Evolutionary conservation across 768 basidiomycete genomes (phyloP).

Genomic region (Neoboletus magnificus): DNA sequence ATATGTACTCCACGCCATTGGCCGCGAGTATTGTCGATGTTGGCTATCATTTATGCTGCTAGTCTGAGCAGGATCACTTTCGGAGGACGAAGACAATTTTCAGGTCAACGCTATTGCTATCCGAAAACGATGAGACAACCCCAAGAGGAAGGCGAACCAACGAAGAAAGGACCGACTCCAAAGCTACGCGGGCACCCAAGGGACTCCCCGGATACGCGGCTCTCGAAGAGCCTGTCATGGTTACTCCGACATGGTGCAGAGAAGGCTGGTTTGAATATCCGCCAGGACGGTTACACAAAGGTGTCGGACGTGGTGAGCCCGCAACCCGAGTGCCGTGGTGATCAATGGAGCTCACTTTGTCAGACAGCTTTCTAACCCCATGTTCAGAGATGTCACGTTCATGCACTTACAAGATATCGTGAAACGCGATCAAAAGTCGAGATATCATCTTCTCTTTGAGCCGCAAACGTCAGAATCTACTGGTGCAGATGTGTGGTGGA

Average conservation of each 20-base stretch:
- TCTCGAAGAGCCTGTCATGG: constrained; percentile 88
- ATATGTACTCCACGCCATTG: no score
- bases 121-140: constrained; percentile 7
- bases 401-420: constrained; percentile 60
- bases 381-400: constrained; percentile 59
- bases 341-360: constrained; percentile 5
- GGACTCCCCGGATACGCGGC: constrained; percentile 64
- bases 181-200: constrained; percentile 58
- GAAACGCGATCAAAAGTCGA: constrained; percentile 59
- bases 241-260: constrained; percentile 88
- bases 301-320: constrained; percentile 79
- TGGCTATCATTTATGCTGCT: no score
- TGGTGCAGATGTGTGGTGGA: constrained; percentile 63
- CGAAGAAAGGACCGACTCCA: constrained; percentile 19
- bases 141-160: constrained; percentile 3
- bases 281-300: constrained; percentile 81
- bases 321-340: neutral
- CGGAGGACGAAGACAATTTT: constrained; percentile 1
- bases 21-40: no score
- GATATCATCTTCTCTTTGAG: constrained; percentile 60
- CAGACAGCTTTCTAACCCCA: constrained; percentile 64
- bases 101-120: constrained; percentile 1
- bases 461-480: constrained; percentile 32
- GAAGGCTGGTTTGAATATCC: constrained; percentile 69
- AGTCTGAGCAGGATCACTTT: neutral